Conservation (phyloP, 2,329 filamentous ascomycete genomes). For the Cladosporium sp. region DNA sequence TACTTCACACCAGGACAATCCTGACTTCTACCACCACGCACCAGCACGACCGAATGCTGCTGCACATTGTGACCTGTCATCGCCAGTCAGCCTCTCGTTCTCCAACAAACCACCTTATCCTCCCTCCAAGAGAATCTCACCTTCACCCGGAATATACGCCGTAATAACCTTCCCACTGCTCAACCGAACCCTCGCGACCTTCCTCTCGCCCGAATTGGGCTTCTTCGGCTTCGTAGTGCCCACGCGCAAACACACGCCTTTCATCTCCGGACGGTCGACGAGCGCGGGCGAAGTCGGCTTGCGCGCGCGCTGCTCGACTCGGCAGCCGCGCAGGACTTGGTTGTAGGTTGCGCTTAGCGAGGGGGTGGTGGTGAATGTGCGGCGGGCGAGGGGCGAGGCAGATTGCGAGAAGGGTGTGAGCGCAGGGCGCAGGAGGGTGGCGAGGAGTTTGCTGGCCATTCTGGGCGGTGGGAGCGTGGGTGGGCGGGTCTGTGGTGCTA, state of each 20-base stretch:
- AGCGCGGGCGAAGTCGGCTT: slow-evolving; percentile 86
- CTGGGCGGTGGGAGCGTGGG: neutral
- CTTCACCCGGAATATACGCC: slow-evolving; percentile 93
- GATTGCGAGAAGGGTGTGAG: slow-evolving; percentile 14
- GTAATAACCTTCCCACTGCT: slow-evolving; percentile 82
- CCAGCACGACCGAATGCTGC: slow-evolving; percentile 94
- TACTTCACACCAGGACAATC: slow-evolving; percentile 99
- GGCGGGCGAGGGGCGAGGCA: slow-evolving; percentile 18
- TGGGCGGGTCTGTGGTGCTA: slow-evolving; percentile 1
- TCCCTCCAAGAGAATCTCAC: slow-evolving; percentile 31
- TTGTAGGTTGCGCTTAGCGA: slow-evolving; percentile 42
- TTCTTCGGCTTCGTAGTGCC: slow-evolving; percentile 95
- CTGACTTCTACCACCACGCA: slow-evolving; percentile 86
- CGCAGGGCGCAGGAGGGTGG: slow-evolving; percentile 31
- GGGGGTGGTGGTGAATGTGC: slow-evolving; percentile 34
- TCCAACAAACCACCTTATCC: slow-evolving; percentile 1
- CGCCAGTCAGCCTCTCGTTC: neutral
- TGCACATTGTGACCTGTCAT: slow-evolving; percentile 81
- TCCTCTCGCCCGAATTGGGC: slow-evolving; percentile 94
- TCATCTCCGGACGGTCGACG: slow-evolving; percentile 69
- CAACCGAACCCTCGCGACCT: slow-evolving; percentile 85
- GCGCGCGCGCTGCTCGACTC: slow-evolving; percentile 70
- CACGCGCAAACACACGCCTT: slow-evolving; percentile 93
- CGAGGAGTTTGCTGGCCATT: slow-evolving; percentile 37
- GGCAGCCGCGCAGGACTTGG: slow-evolving; percentile 60